A percentile compares a stretch with the other conserved stretches of the same genome.
Evolutionary conservation across 1,284 basidiomycete species (phyloP).

Genomic region (Ganoderma lingzhi): DNA sequence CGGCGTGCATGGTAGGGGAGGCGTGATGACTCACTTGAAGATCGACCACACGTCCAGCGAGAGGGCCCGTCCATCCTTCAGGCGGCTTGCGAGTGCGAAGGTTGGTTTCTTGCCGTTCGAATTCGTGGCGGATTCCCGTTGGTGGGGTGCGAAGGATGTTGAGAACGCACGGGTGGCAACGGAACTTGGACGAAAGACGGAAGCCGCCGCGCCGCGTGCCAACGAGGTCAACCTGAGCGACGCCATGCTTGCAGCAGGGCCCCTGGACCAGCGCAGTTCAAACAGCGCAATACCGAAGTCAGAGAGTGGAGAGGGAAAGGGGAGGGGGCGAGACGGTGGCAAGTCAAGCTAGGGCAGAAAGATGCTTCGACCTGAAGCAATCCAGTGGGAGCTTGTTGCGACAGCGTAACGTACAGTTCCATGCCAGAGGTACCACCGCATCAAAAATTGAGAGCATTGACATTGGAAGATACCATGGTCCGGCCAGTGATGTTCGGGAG

Average conservation of each 20-base stretch:
- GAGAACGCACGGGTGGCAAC: not conserved
- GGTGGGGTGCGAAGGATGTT: not conserved
- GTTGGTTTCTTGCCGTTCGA: not conserved
- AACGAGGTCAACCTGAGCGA: slow-evolving; percentile 1
- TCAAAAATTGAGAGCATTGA: not conserved
- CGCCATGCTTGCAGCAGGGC: not conserved
- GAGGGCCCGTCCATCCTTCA: slow-evolving; percentile 77
- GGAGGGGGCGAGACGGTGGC: not conserved
- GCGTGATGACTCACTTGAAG: slow-evolving; percentile 73
- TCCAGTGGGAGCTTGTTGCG: not conserved
- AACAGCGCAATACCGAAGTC: not conserved
- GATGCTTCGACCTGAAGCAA: not conserved
- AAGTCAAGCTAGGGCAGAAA: not conserved
- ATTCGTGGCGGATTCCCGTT: not conserved
- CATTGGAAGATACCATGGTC: not conserved
- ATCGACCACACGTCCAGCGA: slow-evolving; percentile 91
- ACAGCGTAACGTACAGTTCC: not conserved
- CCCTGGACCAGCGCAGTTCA: not conserved
- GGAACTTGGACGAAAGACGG: not conserved
- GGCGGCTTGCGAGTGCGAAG: slow-evolving; percentile 54
- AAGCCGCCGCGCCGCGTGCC: not conserved
- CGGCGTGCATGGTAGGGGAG: not conserved
- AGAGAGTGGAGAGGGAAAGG: not conserved
- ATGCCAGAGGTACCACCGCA: not conserved
- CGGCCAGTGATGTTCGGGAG: not conserved